Conservation (phyloP, 2,329 filamentous ascomycete species). For the Alternaria sp. region DNA sequence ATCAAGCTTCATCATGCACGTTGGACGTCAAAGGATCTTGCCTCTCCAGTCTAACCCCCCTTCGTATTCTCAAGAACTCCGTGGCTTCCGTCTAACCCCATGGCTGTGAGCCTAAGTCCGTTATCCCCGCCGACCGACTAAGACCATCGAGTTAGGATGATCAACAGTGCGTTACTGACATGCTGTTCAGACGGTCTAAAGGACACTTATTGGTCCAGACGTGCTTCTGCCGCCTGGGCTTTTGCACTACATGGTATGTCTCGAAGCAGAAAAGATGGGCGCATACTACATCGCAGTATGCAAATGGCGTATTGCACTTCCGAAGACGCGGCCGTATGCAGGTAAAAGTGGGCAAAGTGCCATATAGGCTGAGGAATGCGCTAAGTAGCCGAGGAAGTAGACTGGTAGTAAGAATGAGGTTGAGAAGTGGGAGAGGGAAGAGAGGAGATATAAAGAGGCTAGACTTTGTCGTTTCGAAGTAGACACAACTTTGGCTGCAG, state of each 20-base stretch:
- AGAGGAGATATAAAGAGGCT: too few species aligned
- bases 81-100: not conserved
- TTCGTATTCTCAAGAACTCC: not conserved
- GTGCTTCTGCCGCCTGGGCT: not conserved
- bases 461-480: too few species aligned
- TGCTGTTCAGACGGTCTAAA: not conserved
- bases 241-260: not conserved
- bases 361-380: too few species aligned
- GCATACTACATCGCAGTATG: not conserved
- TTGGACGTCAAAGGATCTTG: not conserved
- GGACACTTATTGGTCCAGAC: not conserved
- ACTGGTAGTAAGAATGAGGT: too few species aligned
- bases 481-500: too few species aligned
- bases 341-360: too few species aligned
- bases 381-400: too few species aligned
- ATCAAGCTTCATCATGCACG: not conserved
- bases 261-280: not conserved
- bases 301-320: not conserved
- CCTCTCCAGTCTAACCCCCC: not conserved
- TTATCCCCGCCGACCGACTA: not conserved
- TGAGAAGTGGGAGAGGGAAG: too few species aligned
- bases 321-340: too few species aligned
- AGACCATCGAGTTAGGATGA: not conserved
- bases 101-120: not conserved
- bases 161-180: not conserved